Percentiles rank a stretch among this genome's conserved stretches.
Conservation (phyloP, 2,329 filamentous ascomycete genomes). For the Colletotrichum eremochloae region DNA sequence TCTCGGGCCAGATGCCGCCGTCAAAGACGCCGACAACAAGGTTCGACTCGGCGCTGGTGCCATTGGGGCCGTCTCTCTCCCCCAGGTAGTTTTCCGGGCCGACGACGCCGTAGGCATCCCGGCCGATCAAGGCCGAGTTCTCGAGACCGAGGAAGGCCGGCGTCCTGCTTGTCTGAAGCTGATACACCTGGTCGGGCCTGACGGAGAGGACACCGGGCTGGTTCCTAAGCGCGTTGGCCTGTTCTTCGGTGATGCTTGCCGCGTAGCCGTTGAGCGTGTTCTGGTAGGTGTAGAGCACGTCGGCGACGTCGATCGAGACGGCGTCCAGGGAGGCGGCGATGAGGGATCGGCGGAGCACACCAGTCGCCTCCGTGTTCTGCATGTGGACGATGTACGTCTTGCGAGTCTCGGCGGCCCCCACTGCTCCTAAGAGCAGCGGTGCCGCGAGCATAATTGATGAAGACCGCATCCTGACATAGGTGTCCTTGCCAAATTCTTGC, state of each 20-base stretch:
- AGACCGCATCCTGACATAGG: not conserved
- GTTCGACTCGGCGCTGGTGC: constrained; percentile 23
- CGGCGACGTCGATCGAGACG: constrained; percentile 7
- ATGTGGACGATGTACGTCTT: constrained; percentile 29
- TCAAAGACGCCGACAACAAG: constrained; percentile 40
- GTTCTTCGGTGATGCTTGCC: constrained; percentile 29
- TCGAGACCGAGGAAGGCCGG: constrained; percentile 37
- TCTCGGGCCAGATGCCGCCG: constrained; percentile 41
- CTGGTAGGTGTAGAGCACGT: constrained; percentile 37
- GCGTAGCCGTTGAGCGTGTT: constrained; percentile 36
- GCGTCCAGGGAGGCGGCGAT: constrained; percentile 13
- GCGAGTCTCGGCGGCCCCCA: not conserved
- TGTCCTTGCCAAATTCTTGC: not conserved
- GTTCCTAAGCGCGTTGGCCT: constrained; percentile 25
- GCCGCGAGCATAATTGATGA: not conserved
- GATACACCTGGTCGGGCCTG: constrained; percentile 15
- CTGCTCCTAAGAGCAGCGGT: constrained; percentile 10
- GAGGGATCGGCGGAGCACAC: constrained; percentile 6
- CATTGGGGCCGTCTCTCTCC: not conserved
- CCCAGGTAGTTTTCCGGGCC: not conserved
- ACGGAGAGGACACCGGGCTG: constrained; percentile 32
- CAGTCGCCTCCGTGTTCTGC: not conserved
- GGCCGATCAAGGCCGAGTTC: constrained; percentile 13
- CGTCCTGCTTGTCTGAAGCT: constrained; percentile 31
- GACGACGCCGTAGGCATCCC: not conserved